phyloP scores from a whole-genome alignment of 805 yeast species.

The Candida maltosa region DNA sequence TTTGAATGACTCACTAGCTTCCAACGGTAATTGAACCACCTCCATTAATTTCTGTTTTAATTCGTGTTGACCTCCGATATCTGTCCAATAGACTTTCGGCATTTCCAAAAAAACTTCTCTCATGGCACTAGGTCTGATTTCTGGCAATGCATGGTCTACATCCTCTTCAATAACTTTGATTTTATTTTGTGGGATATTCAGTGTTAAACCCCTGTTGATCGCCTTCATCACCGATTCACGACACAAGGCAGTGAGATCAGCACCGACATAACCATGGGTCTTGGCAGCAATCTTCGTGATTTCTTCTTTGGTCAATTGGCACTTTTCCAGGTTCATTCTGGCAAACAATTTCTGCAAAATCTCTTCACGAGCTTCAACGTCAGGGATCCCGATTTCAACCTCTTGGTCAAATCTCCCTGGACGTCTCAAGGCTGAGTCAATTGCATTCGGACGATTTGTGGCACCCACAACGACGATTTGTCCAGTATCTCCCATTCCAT shows the following conservation, averaged over 20 bases:
- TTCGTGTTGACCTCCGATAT: slow-evolving; percentile 91
- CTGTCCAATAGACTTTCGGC: slow-evolving; percentile 91
- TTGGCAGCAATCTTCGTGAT: slow-evolving; percentile 63
- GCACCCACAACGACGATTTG: slow-evolving; percentile 71
- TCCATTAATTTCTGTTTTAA: slow-evolving; percentile 80
- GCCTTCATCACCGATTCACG: slow-evolving; percentile 87
- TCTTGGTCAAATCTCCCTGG: slow-evolving; percentile 91
- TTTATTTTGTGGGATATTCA: slow-evolving; percentile 20
- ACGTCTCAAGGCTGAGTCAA: slow-evolving; percentile 72
- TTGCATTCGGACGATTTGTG: slow-evolving; percentile 65
- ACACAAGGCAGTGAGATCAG: slow-evolving; percentile 84
- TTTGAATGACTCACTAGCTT: slow-evolving; percentile 73
- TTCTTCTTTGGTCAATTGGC: slow-evolving; percentile 50
- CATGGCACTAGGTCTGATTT: slow-evolving; percentile 96
- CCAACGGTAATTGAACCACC: slow-evolving; percentile 88
- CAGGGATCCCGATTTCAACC: slow-evolving; percentile 90
- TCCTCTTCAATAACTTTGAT: slow-evolving; percentile 54
- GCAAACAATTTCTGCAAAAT: slow-evolving; percentile 64
- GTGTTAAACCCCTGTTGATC: slow-evolving; percentile 57
- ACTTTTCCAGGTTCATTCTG: slow-evolving; percentile 44
- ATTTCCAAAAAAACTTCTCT: slow-evolving; percentile 90
- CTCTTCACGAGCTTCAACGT: slow-evolving; percentile 70
- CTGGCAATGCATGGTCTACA: slow-evolving; percentile 67
- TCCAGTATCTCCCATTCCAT: slow-evolving; percentile 65
- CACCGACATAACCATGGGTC: slow-evolving; percentile 98